Percentiles rank a stretch among this genome's conserved stretches.
Conservation (phyloP, 2,329 filamentous ascomycete genomes). For the Penicillium sp. region DNA sequence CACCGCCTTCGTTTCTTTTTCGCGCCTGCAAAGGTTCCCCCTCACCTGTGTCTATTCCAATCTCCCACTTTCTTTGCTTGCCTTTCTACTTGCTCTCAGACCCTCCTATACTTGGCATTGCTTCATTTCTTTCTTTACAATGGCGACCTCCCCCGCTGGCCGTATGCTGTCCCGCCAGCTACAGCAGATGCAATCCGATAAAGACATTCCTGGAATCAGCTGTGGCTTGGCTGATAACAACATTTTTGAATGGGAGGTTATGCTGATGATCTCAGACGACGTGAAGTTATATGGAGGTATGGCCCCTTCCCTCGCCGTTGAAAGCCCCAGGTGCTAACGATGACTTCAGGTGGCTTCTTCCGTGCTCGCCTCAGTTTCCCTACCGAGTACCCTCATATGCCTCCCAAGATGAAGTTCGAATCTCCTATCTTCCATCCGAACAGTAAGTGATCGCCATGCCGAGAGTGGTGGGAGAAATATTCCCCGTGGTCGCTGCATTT, state of each 20-base stretch:
- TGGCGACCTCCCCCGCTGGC: constrained; percentile 45
- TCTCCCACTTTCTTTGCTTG: not conserved
- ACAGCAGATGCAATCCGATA: constrained; percentile 87
- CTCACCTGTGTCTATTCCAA: not conserved
- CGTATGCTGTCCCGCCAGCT: constrained; percentile 75
- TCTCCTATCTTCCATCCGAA: constrained; percentile 90
- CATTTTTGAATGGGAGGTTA: constrained; percentile 97
- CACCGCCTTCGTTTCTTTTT: constrained; percentile 13
- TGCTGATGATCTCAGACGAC: constrained; percentile 96
- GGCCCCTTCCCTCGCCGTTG: not conserved
- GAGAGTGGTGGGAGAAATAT: not conserved
- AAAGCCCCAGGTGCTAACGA: not conserved
- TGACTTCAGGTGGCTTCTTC: constrained; percentile 74
- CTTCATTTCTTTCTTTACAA: constrained; percentile 16
- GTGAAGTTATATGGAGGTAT: constrained; percentile 88
- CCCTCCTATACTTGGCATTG: not conserved
- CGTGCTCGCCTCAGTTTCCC: constrained; percentile 80
- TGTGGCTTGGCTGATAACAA: constrained; percentile 81
- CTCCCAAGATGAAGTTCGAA: constrained; percentile 83
- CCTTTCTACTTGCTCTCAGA: not conserved
- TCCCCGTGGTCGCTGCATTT: not conserved
- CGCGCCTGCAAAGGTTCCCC: constrained; percentile 3
- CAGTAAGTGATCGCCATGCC: constrained; percentile 45
- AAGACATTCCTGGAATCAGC: constrained; percentile 89
- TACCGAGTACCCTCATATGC: constrained; percentile 75